Evolutionary conservation across 371 early-diverging fungal species (phyloP), one percentile per base, ranked within the genome.

Genomic region (Capillidium rhysosporum): DNA sequence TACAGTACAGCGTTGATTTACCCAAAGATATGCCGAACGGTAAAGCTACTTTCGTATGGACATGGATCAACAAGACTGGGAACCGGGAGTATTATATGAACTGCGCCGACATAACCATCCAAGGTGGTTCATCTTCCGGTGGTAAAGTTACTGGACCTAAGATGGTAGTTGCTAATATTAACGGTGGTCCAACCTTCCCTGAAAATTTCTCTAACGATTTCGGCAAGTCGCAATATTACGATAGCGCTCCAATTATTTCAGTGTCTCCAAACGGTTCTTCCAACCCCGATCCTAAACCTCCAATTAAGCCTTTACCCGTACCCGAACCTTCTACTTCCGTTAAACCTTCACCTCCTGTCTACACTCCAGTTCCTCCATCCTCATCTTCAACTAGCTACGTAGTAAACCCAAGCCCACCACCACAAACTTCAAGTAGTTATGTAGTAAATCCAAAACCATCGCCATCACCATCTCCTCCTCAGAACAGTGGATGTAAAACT

Each of bases 21-120:
- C 52, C 52, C 5, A 20, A 4, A 10, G 41, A 52, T 40, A 41
- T 41, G 21, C 52, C 52, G 1, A 52, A 20, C n/a, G 52, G 41
- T 16, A 20, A 24, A 16, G 52, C 41, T 16, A 40, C 41, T 2
- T 23, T 52, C 8, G 52, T 24, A 2, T 52, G 52, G 52, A n/a
- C 41, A 9, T 52, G 52, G 52, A 70, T 73, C 52, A 80, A 78
- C 56, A 67, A 69, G 2, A 56, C 64, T 26, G 80, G 77, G 16
- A 74, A 77, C 65, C 74, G 78, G 49, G 81, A 78, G 64, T 69
- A 69, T 52, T 82, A 82, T 70, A 72, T 71, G 65, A 74, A 73
- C 69, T 79, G 82, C 52, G 71, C 73, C 18, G 81, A 81, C 40
- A 65, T 80, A 18, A 58, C 53, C 16, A 71, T 82, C 51, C 10